Evolutionary conservation across 305 asterid species (phyloP).

Genomic region (Fraxinus baroniana): DNA sequence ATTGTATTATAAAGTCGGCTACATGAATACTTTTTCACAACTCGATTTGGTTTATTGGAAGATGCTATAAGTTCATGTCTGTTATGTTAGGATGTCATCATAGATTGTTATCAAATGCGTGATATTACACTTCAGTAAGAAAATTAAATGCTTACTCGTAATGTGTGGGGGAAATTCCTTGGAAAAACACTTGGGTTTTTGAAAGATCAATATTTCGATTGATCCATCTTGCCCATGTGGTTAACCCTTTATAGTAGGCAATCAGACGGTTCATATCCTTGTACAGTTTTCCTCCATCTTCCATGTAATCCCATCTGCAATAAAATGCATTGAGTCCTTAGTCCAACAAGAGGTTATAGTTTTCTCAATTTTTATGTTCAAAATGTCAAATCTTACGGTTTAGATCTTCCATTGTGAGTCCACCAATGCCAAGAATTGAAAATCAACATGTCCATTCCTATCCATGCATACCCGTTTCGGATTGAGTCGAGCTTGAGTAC

Average conservation of each 20-base stretch:
- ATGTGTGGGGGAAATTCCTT: slow-evolving; percentile 33
- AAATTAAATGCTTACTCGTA: slow-evolving; percentile 14
- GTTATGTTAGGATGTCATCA: not conserved
- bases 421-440: slow-evolving; percentile 63
- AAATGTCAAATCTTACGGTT: not conserved
- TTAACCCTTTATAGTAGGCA: slow-evolving; percentile 32
- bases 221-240: slow-evolving; percentile 34
- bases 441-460: slow-evolving; percentile 44
- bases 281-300: slow-evolving; percentile 15
- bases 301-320: slow-evolving; percentile 31
- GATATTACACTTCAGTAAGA: not conserved
- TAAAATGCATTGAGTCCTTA: not conserved
- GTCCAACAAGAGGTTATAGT: not conserved
- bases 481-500: slow-evolving; percentile 44
- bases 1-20: not conserved
- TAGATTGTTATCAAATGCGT: not conserved
- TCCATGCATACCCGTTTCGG: slow-evolving; percentile 42
- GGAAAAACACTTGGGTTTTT: slow-evolving; percentile 28
- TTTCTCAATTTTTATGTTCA: not conserved
- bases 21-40: not conserved
- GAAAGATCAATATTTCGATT: slow-evolving; percentile 17
- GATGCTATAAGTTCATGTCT: not conserved
- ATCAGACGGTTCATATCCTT: slow-evolving; percentile 32
- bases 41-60: not conserved
- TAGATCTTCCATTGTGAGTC: slow-evolving; percentile 41